phyloP scores from a whole-genome alignment of 2,329 filamentous ascomycete genomes.

The Monosporascus sp. region DNA sequence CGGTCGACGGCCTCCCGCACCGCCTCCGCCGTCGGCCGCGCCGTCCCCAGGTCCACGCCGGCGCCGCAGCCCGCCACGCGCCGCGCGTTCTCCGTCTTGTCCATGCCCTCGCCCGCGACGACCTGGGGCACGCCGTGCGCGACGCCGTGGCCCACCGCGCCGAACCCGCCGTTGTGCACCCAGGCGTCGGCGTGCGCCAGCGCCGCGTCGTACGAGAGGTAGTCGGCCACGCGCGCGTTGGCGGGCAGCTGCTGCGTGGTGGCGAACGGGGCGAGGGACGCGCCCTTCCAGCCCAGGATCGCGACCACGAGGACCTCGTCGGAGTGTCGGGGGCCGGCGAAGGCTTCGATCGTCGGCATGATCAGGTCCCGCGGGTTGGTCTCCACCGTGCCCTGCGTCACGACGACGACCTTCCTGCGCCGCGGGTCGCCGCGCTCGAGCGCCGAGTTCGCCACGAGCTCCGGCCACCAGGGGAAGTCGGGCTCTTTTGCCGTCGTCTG shows the following conservation, averaged over 20 bases:
- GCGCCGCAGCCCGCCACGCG: conserved; percentile 29
- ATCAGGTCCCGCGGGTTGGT: conserved; percentile 32
- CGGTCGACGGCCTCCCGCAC: conserved; percentile 23
- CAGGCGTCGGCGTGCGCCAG: conserved; percentile 31
- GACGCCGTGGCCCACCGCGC: conserved; percentile 35
- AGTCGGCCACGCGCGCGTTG: conserved; percentile 30
- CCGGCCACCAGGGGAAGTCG: conserved; percentile 29
- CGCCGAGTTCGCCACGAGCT: conserved; percentile 23
- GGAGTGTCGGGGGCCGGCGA: conserved; percentile 12
- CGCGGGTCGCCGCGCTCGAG: conserved; percentile 1
- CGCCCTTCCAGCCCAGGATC: conserved; percentile 31
- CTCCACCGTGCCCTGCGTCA: conserved; percentile 36
- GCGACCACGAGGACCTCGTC: conserved; percentile 27
- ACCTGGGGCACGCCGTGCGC: conserved; percentile 36
- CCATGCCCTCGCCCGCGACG: conserved; percentile 35
- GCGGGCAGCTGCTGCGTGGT: no score
- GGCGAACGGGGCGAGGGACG: conserved; percentile 14
- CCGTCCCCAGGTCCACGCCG: conserved; percentile 26
- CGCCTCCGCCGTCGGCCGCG: conserved; percentile 20
- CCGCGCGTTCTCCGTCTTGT: conserved; percentile 34
- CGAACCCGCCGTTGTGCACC: conserved; percentile 37
- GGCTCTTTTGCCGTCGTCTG: not conserved
- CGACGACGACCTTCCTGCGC: conserved; percentile 30
- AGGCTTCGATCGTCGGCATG: conserved; percentile 30
- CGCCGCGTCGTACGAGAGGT: conserved; percentile 33